Evolutionary conservation across 495 filamentous ascomycete species (phyloP), one percentile per base, ranked within the genome.

Genomic region (Daldinia childiae): DNA sequence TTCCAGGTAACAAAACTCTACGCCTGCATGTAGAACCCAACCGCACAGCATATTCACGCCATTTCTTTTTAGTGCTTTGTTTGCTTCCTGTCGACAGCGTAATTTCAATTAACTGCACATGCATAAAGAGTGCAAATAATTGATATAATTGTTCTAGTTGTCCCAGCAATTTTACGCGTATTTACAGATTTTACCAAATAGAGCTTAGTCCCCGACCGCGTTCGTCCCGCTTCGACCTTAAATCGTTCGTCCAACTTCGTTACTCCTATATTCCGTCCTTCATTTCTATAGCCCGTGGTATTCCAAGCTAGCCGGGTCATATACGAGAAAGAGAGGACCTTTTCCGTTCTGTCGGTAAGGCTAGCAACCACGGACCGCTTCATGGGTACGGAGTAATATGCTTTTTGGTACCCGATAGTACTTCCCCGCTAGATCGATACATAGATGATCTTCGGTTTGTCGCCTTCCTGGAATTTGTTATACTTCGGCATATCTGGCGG

Each of bases 121-220:
- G 32, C 38, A 36, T 32, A 38, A 19, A 19, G 7, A 52, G 17
- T 32, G 55, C 41, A 48, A 39, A 43, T 30, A 27, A 12, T 58
- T 50, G 48, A 36, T 65, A 39, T 19, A 63, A 29, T 48, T 17
- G 3, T 17, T 41, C 56, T 36, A 21, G 21, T 21, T 17, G 3
- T 26, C 41, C 56, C 29, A 21, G 21, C 29, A 58, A 61, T 61
- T 34, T 54, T 30, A 68, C 66, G 58, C 58, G 58, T 68, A 24
- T 58, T 26, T 30, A 41, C 66, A 57, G 58, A 62, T n/a, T 68
- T 19, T 41, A 1, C 26, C 58, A 43, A 59, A 27, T 45, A 26
- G 24, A 60, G 27, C 51, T 48, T 19, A 62, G 51, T 38, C 32
- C 29, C 57, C 66, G 54, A 69, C 27, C 54, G 52, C 55, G 41